Evolutionary conservation across 2,329 filamentous ascomycete species (phyloP).

Genomic region (Talaromyces amestolkiae): DNA sequence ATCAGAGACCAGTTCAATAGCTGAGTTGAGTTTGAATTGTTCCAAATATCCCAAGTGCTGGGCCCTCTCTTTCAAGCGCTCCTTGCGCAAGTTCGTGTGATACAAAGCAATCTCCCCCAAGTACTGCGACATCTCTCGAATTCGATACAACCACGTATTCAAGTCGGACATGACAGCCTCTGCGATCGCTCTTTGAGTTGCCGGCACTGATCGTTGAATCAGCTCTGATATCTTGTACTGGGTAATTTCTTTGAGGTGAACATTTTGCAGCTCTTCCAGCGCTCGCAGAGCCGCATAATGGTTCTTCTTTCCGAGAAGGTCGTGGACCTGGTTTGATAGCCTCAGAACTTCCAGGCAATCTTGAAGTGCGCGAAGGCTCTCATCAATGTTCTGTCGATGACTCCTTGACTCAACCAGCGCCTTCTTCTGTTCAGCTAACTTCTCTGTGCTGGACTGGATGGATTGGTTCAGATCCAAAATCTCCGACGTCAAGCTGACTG

Average conservation of each 20-base stretch:
- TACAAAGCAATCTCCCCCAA: constrained; percentile 95
- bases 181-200: constrained; percentile 87
- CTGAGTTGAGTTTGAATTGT: constrained; percentile 89
- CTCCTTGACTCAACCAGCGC: constrained; percentile 87
- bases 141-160: constrained; percentile 93
- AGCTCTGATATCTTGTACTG: constrained; percentile 93
- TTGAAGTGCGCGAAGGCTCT: constrained; percentile 81
- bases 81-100: constrained; percentile 83
- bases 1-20: constrained; percentile 91
- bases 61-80: constrained; percentile 76
- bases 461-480: constrained; percentile 91
- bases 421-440: constrained; percentile 90
- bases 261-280: constrained; percentile 91
- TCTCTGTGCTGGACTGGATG: constrained; percentile 92
- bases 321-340: constrained; percentile 90
- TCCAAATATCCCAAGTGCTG: constrained; percentile 72
- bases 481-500: constrained; percentile 81
- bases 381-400: constrained; percentile 92
- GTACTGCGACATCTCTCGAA: constrained; percentile 93
- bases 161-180: constrained; percentile 96
- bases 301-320: constrained; percentile 85
- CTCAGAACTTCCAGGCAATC: constrained; percentile 90
- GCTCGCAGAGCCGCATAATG: constrained; percentile 94
- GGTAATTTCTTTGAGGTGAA: constrained; percentile 89
- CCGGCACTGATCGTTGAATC: constrained; percentile 92